Base-by-base conservation (phyloP, 441 rosid species). In the Pelargonium myrrhifolium region DNA sequence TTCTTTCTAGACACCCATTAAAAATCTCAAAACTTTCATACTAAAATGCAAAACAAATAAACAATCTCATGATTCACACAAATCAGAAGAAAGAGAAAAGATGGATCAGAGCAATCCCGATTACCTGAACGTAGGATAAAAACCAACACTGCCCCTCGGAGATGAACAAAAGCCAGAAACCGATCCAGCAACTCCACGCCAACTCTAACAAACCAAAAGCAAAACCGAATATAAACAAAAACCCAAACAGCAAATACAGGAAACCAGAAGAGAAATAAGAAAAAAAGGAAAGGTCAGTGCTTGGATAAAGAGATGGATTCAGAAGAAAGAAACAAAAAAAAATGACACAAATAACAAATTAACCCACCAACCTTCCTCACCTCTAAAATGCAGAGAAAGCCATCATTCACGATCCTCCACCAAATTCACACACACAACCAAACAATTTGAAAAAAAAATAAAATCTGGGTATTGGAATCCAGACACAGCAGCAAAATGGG, bases 131-230 rank as follows among this genome's bases (percentile, higher is more conserved):
- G 20, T 3, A 1, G 18, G 40, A 24, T 65, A 64, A 59, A 7
- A 42, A 49, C 31, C 58, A 51, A 15, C 58, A 51, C 31, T 26
- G 31, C 31, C 31, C 31, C 31, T 26, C 3, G 31, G 31, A 26
- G 31, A 26, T 2, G 31, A 26, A 26, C 58, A 15, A n/a, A 51
- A 15, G 9, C 58, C 58, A 51, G 58, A 15, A 51, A n/a, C 58
- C 58, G 21, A 51, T 51, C 58, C 58, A 15, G 58, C 58, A 51
- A n/a, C 58, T 51, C 58, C 58, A 51, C 58, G 21, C 22, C 20
- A 51, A 51, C 58, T 51, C 58, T 51, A 5, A 51, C 9, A 51
- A 51, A 51, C 18, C 21, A 51, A 20, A 51, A 12, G 18, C 22
- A 51, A 51, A 15, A 51, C 58, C 7, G 21, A n/a, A 51, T 4